These are phyloP conservation scores for Rhizophora apiculata DNA, from an alignment of 345 rosid species.

Conservation along the genomic window DNA sequence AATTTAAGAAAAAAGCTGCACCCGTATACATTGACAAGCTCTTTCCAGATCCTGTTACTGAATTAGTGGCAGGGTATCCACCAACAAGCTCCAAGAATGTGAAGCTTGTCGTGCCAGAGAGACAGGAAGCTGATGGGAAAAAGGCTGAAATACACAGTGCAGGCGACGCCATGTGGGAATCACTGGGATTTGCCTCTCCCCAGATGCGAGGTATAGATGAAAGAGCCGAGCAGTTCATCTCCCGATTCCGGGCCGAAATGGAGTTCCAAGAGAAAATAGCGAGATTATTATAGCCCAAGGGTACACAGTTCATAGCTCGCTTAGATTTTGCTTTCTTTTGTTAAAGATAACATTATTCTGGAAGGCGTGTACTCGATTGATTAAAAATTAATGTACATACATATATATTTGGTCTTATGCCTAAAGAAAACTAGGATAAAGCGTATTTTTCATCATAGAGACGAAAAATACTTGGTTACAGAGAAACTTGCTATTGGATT, in stretches of 20 bases:
- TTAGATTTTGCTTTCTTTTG: neutral
- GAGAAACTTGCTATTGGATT: too few relatives aligned
- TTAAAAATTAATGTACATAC: neutral
- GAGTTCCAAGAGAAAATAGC: slow-evolving; percentile 44
- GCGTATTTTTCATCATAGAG: too few relatives aligned
- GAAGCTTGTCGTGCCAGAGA: slow-evolving; percentile 11
- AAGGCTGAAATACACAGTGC: neutral
- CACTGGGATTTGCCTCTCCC: slow-evolving; percentile 43
- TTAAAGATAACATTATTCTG: neutral
- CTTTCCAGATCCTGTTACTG: slow-evolving; percentile 27
- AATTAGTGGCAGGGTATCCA: slow-evolving; percentile 2
- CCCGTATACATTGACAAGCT: slow-evolving; percentile 60
- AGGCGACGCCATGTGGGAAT: slow-evolving; percentile 49
- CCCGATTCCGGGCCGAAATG: slow-evolving; percentile 54
- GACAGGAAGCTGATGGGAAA: slow-evolving; percentile 1
- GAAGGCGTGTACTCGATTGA: neutral
- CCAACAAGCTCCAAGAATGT: neutral
- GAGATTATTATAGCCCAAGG: slow-evolving; percentile 26
- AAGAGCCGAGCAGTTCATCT: slow-evolving; percentile 75
- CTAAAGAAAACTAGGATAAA: too few relatives aligned
- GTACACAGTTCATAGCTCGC: neutral
- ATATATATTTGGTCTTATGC: neutral
- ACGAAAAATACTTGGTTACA: too few relatives aligned
- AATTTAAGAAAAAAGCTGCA: slow-evolving; percentile 35
- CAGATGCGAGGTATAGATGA: slow-evolving; percentile 56